Base-by-base conservation (phyloP, 2,329 filamentous ascomycete species). In the Cyanodermella asteris region DNA sequence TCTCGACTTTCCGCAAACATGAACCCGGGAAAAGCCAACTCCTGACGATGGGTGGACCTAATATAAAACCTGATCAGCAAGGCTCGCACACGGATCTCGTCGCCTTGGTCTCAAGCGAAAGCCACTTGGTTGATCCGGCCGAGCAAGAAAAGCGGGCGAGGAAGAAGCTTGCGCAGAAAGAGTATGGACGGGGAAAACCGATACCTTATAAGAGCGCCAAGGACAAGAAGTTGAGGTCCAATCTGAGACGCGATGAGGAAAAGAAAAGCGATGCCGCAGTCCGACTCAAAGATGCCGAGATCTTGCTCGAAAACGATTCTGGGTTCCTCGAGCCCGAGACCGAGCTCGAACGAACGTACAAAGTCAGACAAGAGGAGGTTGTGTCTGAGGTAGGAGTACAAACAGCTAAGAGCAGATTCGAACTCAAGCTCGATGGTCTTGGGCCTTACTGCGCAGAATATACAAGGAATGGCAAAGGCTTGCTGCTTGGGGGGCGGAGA, bases 261-360 rank as follows among this genome's bases (percentile, higher is more conserved):
- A 87, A 87, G 47, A 84, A 81, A 50, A 67, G 81, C 40, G 64
- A 73, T 38, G 84, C 84, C 1, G 57, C 75, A 1, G 49, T 90
- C 18, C 72, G 76, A 46, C 81, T 87, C 10, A 91, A 91, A 50
- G 84, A 93, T 57, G 80, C 84, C 13, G 87, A 97, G 51, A 87
- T 97, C 29, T 54, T 97, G 38, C 64, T 91, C 27, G 84, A 94
- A 49, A 78, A 91, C 45, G 66, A 72, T 5, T 56, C 64, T 7
- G 87, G 87, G 5, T 90, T 91, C 39, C 56, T 97, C 28, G 78
- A 94, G 48, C 62, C 84, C 2, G 87, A 97, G 46, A 64, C 63
- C 14, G 82, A 82, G 44, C 59, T 97, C 32, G 87, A 97, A 48
- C 61, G 71, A 43, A 97, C 87, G 12, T 94, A 90, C 54, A 82